A percentile compares a stretch with the other conserved stretches of the same genome.
Conservation (phyloP, 2,329 filamentous ascomycete genomes). For the Furcasterigmium furcatum region DNA sequence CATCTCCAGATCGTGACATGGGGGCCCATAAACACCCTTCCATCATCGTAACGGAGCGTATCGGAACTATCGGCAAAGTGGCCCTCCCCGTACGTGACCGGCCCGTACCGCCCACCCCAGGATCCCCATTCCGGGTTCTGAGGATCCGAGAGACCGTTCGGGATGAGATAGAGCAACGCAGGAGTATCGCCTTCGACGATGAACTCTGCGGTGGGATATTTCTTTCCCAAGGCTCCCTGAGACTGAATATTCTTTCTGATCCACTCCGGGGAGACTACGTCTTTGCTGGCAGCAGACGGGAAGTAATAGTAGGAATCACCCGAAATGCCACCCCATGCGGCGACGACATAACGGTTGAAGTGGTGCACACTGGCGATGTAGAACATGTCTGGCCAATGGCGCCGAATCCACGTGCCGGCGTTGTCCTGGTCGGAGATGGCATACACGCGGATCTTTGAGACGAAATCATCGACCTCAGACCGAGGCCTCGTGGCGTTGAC, state of each 20-base stretch:
- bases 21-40: not conserved
- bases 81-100: not conserved
- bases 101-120: slow-evolving; percentile 45
- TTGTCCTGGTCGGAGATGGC: too few species aligned
- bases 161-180: slow-evolving; percentile 44
- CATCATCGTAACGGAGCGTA: not conserved
- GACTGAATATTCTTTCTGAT: slow-evolving; percentile 50
- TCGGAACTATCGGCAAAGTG: not conserved
- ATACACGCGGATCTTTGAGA: too few species aligned
- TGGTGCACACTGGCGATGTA: slow-evolving; percentile 53
- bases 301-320: too few species aligned
- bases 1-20: not conserved
- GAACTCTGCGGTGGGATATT: slow-evolving; percentile 42
- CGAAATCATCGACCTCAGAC: slow-evolving; percentile 27
- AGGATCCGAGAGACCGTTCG: slow-evolving; percentile 40
- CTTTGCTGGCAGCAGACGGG: slow-evolving; percentile 29
- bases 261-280: slow-evolving; percentile 45
- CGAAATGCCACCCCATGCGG: slow-evolving; percentile 53
- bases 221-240: slow-evolving; percentile 34
- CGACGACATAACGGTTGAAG: slow-evolving; percentile 50
- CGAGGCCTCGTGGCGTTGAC: slow-evolving; percentile 26
- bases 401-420: slow-evolving; percentile 51
- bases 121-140: slow-evolving; percentile 42
- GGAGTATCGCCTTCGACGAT: slow-evolving; percentile 51
- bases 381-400: slow-evolving; percentile 47